Conservation (phyloP, 2,329 filamentous ascomycete genomes). For the Apiospora sp. region DNA sequence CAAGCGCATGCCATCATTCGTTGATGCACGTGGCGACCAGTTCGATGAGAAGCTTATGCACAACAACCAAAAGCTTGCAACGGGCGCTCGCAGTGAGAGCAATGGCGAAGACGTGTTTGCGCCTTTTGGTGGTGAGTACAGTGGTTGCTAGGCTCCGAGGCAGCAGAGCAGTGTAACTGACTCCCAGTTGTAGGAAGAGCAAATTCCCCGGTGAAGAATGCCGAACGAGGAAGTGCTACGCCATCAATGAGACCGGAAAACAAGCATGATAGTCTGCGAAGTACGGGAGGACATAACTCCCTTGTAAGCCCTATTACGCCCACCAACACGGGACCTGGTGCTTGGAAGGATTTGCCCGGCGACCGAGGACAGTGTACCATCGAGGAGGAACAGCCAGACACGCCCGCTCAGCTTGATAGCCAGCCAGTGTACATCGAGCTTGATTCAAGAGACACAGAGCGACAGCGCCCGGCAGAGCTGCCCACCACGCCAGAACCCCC, state of each 20-base stretch:
- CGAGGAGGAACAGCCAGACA: conserved; percentile 1
- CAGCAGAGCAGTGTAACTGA: background rate
- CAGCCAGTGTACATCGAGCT: conserved; percentile 32
- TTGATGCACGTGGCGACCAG: conserved; percentile 25
- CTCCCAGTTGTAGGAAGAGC: conserved; percentile 14
- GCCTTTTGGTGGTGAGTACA: conserved; percentile 52
- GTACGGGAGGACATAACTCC: background rate
- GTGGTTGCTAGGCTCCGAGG: background rate
- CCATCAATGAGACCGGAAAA: background rate
- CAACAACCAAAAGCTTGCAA: conserved; percentile 27
- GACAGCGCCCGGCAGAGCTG: conserved; percentile 13
- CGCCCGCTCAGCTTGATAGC: conserved; percentile 25
- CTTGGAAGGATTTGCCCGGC: background rate
- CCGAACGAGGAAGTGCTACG: background rate
- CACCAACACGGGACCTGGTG: background rate
- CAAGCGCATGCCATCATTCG: conserved; percentile 30
- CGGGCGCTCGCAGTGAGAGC: conserved; percentile 17
- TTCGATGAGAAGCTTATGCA: conserved; percentile 29
- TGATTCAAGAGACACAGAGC: conserved; percentile 31
- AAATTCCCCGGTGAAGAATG: conserved; percentile 1
- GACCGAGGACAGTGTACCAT: background rate
- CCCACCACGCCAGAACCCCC: background rate
- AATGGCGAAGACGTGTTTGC: conserved; percentile 49
- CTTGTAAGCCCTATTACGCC: conserved; percentile 26
- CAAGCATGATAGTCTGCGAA: background rate